These are phyloP conservation scores for Medicago ruthenica DNA, from an alignment of 306 rosid species.

Conservation along the genomic window DNA sequence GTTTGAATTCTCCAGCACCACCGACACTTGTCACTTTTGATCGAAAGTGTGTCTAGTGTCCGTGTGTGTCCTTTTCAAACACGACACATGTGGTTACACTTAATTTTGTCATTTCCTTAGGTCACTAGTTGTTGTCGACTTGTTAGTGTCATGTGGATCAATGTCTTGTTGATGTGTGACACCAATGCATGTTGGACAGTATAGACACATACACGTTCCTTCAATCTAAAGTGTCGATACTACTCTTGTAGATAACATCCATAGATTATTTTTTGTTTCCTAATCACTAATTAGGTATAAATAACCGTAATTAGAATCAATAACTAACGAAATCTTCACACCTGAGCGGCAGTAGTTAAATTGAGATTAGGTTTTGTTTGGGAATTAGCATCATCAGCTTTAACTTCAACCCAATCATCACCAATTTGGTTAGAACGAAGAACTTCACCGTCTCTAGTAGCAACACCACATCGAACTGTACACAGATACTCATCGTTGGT, in stretches of 20 bases:
- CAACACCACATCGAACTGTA: constrained; percentile 74
- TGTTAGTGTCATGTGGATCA: too few relatives aligned
- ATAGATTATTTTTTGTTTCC: not conserved
- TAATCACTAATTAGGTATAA: not conserved
- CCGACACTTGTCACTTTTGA: too few relatives aligned
- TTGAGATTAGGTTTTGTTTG: too few relatives aligned
- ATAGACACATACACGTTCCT: not conserved
- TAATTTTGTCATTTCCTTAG: too few relatives aligned
- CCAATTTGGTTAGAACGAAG: constrained; percentile 50
- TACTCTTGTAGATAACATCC: not conserved
- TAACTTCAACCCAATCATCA: constrained; percentile 89
- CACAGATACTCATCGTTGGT: constrained; percentile 68
- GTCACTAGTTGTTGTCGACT: too few relatives aligned
- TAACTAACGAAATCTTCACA: constrained; percentile 33
- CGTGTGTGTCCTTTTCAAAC: too few relatives aligned
- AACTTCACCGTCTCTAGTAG: constrained; percentile 67
- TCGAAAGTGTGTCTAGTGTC: too few relatives aligned
- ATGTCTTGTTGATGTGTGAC: too few relatives aligned
- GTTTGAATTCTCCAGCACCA: too few relatives aligned
- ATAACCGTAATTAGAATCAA: not conserved
- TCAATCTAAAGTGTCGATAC: not conserved
- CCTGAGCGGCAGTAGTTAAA: constrained; percentile 67
- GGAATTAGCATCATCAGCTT: too few relatives aligned
- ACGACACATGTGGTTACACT: too few relatives aligned
- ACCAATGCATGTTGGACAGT: not conserved